phyloP scores from a whole-genome alignment of 495 filamentous ascomycete species.

The Penicillium steckii region DNA sequence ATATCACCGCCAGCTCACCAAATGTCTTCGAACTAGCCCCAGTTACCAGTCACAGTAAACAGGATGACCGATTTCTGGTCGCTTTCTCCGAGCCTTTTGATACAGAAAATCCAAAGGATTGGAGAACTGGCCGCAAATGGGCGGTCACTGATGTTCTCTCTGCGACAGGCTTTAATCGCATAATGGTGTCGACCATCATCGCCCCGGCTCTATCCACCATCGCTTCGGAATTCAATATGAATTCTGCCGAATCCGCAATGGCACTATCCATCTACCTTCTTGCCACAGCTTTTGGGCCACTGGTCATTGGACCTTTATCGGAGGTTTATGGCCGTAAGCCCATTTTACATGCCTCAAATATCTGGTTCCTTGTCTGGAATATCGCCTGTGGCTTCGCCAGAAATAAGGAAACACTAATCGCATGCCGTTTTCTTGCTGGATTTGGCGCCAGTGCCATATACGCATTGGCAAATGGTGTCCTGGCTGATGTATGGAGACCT shows the following conservation, averaged over 20 bases:
- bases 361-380: constrained; percentile 59
- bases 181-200: constrained; percentile 68
- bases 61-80: constrained; percentile 24
- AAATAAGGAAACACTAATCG: constrained; percentile 42
- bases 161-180: constrained; percentile 54
- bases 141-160: constrained; percentile 43
- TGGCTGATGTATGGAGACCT: constrained; percentile 35
- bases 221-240: constrained; percentile 56
- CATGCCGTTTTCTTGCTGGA: constrained; percentile 46
- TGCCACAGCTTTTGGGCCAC: constrained; percentile 62
- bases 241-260: constrained; percentile 52
- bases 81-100: constrained; percentile 39
- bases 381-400: constrained; percentile 44
- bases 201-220: constrained; percentile 59
- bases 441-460: constrained; percentile 46
- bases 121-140: constrained; percentile 51
- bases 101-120: constrained; percentile 44
- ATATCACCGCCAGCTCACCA: background rate
- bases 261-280: constrained; percentile 68
- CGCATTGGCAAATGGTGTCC: constrained; percentile 43
- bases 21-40: constrained; percentile 7
- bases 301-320: constrained; percentile 62
- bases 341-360: constrained; percentile 54
- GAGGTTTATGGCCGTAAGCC: constrained; percentile 67
- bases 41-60: constrained; percentile 6